A percentile compares a stretch with the other conserved stretches of the same genome.
Conservation (phyloP, 2,329 filamentous ascomycete species). For the Sclerotinia subarctica region DNA sequence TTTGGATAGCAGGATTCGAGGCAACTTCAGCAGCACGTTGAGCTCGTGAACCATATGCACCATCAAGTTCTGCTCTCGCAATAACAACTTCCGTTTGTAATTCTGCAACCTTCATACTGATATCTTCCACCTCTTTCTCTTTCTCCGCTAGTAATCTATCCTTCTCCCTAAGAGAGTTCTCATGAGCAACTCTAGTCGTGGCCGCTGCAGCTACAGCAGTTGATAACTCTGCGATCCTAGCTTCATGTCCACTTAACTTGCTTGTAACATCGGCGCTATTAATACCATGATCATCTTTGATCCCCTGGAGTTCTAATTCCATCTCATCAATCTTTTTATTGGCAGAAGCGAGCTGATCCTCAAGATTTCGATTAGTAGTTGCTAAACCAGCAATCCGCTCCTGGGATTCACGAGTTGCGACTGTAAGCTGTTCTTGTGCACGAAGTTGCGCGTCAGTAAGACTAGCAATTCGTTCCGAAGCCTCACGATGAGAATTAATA, state of each 20-base stretch:
- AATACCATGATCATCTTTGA: constrained; percentile 34
- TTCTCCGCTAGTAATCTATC: constrained; percentile 38
- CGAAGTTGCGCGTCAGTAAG: constrained; percentile 1
- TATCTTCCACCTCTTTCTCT: constrained; percentile 49
- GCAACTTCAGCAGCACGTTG: constrained; percentile 66
- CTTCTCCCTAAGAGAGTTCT: constrained; percentile 30
- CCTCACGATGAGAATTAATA: constrained; percentile 14
- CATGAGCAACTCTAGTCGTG: constrained; percentile 27
- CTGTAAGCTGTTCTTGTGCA: constrained; percentile 12
- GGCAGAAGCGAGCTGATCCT: constrained; percentile 23
- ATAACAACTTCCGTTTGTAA: constrained; percentile 82
- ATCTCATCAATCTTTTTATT: constrained; percentile 36
- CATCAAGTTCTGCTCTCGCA: constrained; percentile 84
- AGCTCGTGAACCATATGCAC: constrained; percentile 79
- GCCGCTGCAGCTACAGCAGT: constrained; percentile 31
- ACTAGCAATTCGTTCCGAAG: constrained; percentile 14
- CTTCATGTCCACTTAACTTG: constrained; percentile 33
- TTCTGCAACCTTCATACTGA: constrained; percentile 63
- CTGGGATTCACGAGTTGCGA: constrained; percentile 16
- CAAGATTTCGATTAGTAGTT: constrained; percentile 13
- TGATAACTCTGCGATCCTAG: constrained; percentile 32
- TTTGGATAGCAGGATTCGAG: constrained; percentile 54
- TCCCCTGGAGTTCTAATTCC: constrained; percentile 36
- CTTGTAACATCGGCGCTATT: constrained; percentile 34
- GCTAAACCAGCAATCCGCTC: constrained; percentile 14